phyloP scores from a whole-genome alignment of 176 grass and related monocot species.

The Avena sativa region DNA sequence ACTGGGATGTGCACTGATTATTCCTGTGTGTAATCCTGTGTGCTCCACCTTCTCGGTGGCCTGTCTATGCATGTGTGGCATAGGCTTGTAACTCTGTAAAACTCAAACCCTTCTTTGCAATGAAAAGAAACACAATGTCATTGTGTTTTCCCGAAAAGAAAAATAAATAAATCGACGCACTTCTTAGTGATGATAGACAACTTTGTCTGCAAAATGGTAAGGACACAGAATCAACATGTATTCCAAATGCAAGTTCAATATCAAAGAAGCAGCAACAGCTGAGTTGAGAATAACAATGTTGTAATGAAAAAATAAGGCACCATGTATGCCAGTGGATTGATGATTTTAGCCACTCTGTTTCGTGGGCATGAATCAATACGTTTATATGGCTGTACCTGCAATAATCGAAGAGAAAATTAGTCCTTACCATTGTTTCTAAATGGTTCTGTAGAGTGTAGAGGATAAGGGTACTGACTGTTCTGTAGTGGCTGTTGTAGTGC shows the following conservation, averaged over 20 bases:
- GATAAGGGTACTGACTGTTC: conserved; percentile 8
- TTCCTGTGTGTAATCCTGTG: no score
- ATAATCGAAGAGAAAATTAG: not conserved
- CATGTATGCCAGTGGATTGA: conserved; percentile 20
- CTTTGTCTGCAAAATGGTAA: conserved; percentile 38
- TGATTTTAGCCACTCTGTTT: conserved; percentile 35
- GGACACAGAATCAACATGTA: conserved; percentile 16
- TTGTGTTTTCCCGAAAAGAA: no score
- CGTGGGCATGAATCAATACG: not conserved
- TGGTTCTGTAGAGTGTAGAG: not conserved
- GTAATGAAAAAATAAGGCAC: conserved; percentile 21
- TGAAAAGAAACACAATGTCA: no score
- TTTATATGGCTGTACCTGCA: conserved; percentile 11
- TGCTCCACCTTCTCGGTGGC: no score
- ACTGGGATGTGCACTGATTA: no score
- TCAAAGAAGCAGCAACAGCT: conserved; percentile 26
- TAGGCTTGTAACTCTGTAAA: no score
- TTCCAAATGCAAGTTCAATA: conserved; percentile 31
- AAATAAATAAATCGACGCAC: not conserved
- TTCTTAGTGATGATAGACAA: conserved; percentile 29
- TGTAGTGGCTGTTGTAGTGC: conserved; percentile 19
- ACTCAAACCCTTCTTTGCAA: no score
- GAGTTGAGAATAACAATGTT: not conserved
- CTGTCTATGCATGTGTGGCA: no score
- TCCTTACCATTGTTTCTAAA: conserved; percentile 7